Evolutionary conservation across 2,329 filamentous ascomycete species (phyloP).

Genomic region (Hypoxylon sp.): DNA sequence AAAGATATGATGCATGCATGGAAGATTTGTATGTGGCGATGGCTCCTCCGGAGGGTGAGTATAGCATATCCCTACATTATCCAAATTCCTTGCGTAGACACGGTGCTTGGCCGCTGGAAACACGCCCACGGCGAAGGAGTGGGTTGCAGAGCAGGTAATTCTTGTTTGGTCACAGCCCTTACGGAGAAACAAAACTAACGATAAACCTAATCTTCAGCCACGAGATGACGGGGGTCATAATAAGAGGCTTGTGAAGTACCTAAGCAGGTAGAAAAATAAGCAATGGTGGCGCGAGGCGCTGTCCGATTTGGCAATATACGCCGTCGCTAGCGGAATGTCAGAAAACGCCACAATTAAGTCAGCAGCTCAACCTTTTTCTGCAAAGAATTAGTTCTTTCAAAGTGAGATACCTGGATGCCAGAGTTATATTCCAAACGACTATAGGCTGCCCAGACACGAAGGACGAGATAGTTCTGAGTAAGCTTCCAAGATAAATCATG

Average conservation of each 20-base stretch:
- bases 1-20: background rate
- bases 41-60: background rate
- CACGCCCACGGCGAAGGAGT: background rate
- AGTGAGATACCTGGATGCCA: background rate
- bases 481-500: background rate
- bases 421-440: slow-evolving; percentile 5
- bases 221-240: background rate
- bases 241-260: slow-evolving; percentile 10
- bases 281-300: slow-evolving; percentile 20
- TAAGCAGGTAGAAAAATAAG: slow-evolving; percentile 1
- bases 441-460: background rate
- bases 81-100: background rate
- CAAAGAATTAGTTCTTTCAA: slow-evolving; percentile 9
- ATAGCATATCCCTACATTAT: background rate
- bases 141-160: slow-evolving; percentile 3
- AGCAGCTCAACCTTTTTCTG: slow-evolving; percentile 8
- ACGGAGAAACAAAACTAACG: slow-evolving; percentile 5
- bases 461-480: background rate
- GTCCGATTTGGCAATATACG: slow-evolving; percentile 22
- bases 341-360: slow-evolving; percentile 10
- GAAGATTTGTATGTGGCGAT: background rate
- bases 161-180: background rate
- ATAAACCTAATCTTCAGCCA: slow-evolving; percentile 11
- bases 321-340: slow-evolving; percentile 6
- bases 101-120: background rate